Percentiles rank a stretch among this genome's conserved stretches.
Evolutionary conservation across 2,329 filamentous ascomycete genomes (phyloP).

Genomic region (Claviceps spartinae): DNA sequence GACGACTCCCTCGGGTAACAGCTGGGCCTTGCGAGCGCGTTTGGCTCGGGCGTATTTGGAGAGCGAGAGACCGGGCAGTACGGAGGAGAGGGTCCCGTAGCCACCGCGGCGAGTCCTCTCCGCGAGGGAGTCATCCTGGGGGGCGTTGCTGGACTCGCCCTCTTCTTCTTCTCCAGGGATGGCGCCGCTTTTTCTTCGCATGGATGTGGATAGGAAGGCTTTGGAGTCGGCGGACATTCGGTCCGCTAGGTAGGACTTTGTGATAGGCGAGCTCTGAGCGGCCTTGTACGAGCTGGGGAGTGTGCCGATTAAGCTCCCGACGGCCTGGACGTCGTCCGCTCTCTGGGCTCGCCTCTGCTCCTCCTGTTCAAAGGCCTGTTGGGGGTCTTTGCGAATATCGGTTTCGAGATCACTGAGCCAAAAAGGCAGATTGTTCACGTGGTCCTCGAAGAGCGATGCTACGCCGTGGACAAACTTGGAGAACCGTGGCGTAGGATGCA

Average conservation of each 20-base stretch:
- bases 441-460: slow-evolving; percentile 82
- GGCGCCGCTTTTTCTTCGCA: slow-evolving; percentile 14
- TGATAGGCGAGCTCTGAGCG: slow-evolving; percentile 51
- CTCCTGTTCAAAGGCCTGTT: slow-evolving; percentile 80
- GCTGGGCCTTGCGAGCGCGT: slow-evolving; percentile 34
- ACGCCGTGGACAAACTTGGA: slow-evolving; percentile 96
- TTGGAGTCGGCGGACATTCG: slow-evolving; percentile 34
- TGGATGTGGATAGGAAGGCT: slow-evolving; percentile 17
- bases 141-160: slow-evolving; percentile 20
- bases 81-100: slow-evolving; percentile 49
- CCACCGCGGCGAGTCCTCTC: slow-evolving; percentile 15
- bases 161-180: slow-evolving; percentile 22
- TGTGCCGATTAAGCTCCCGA: slow-evolving; percentile 71
- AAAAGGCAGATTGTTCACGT: slow-evolving; percentile 92
- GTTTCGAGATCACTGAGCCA: slow-evolving; percentile 87
- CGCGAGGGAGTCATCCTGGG: slow-evolving; percentile 15
- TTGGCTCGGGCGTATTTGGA: slow-evolving; percentile 57
- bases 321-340: slow-evolving; percentile 75
- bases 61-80: slow-evolving; percentile 73
- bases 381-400: slow-evolving; percentile 88
- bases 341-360: slow-evolving; percentile 69
- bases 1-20: slow-evolving; percentile 70
- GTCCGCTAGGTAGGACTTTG: slow-evolving; percentile 50
- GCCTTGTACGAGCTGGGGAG: slow-evolving; percentile 40
- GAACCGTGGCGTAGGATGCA: slow-evolving; percentile 80